Percentiles rank a stretch among this genome's conserved stretches.
Conservation (phyloP, 1,284 basidiomycete genomes). For the Agroathelia rolfsii region DNA sequence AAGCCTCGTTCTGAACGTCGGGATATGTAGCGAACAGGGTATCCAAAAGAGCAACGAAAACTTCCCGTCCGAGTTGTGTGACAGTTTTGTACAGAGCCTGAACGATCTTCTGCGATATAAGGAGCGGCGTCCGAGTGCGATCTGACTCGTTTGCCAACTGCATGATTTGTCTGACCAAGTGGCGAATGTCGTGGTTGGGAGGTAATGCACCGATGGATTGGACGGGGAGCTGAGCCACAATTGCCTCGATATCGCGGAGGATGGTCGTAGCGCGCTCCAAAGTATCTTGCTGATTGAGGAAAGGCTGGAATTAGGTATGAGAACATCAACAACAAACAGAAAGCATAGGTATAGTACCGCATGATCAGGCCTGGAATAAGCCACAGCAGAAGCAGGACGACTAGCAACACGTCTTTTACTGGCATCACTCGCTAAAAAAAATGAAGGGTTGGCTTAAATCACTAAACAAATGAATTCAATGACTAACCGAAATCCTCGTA, state of each 20-base stretch:
- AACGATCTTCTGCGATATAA: conserved; percentile 92
- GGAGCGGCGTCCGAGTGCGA: conserved; percentile 78
- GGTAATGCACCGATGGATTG: conserved; percentile 63
- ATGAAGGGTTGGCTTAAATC: conserved; percentile 3
- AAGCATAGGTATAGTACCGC: too few species aligned
- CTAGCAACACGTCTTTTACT: conserved; percentile 45
- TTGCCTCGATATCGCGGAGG: conserved; percentile 72
- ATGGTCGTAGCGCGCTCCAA: conserved; percentile 71
- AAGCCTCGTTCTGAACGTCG: conserved; percentile 93
- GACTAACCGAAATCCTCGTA: conserved; percentile 89
- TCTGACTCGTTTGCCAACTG: conserved; percentile 75
- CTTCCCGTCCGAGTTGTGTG: conserved; percentile 77
- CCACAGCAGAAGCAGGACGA: conserved; percentile 55
- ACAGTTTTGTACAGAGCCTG: conserved; percentile 82
- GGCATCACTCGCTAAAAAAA: conserved; percentile 33
- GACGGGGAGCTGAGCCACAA: conserved; percentile 59
- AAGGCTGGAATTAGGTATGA: conserved; percentile 36
- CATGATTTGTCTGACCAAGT: conserved; percentile 75
- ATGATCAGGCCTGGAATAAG: conserved; percentile 38
- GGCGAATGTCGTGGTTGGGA: conserved; percentile 78
- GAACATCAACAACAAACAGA: conserved; percentile 39
- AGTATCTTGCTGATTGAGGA: conserved; percentile 54
- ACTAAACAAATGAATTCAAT: conserved; percentile 3
- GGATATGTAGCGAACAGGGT: conserved; percentile 84
- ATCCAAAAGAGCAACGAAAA: conserved; percentile 84